Conservation (phyloP, 2,329 filamentous ascomycete genomes). For the Colletotrichum orchidophilum region DNA sequence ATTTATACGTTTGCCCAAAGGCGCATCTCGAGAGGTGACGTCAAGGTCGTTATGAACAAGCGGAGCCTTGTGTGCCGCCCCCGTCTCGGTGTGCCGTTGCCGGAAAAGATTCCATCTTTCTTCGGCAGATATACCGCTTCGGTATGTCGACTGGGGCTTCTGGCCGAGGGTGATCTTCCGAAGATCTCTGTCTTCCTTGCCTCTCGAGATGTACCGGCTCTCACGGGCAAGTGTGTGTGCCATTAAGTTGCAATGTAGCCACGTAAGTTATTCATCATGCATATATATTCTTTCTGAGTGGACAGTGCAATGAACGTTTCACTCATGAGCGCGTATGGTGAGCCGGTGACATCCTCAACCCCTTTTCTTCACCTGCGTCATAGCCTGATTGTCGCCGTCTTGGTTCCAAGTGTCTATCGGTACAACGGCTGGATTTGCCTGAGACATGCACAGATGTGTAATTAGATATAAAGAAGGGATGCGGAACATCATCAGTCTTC, state of each 20-base stretch:
- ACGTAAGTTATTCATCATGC: too few relatives aligned
- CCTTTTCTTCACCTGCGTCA: too few relatives aligned
- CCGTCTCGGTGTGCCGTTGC: not conserved
- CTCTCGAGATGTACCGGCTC: not conserved
- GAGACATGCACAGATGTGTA: not conserved
- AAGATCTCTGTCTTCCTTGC: not conserved
- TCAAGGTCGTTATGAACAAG: not conserved
- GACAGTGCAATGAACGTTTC: too few relatives aligned
- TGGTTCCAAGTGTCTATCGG: too few relatives aligned
- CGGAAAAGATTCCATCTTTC: not conserved
- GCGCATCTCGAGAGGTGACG: not conserved
- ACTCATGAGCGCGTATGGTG: too few relatives aligned
- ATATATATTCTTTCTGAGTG: too few relatives aligned
- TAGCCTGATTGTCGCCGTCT: too few relatives aligned
- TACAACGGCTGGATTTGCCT: not conserved
- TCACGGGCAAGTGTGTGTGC: too few relatives aligned
- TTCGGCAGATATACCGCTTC: not conserved
- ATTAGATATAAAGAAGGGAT: too few relatives aligned
- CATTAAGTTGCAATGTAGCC: too few relatives aligned
- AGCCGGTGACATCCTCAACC: too few relatives aligned
- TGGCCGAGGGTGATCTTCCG: not conserved
- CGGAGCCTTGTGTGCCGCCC: not conserved
- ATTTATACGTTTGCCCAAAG: not conserved
- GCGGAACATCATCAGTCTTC: too few relatives aligned
- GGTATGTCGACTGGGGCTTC: not conserved